Evolutionary conservation across 2,329 filamentous ascomycete species (phyloP), one percentile per base, ranked within the genome.

Genomic region (Fusarium graminum): DNA sequence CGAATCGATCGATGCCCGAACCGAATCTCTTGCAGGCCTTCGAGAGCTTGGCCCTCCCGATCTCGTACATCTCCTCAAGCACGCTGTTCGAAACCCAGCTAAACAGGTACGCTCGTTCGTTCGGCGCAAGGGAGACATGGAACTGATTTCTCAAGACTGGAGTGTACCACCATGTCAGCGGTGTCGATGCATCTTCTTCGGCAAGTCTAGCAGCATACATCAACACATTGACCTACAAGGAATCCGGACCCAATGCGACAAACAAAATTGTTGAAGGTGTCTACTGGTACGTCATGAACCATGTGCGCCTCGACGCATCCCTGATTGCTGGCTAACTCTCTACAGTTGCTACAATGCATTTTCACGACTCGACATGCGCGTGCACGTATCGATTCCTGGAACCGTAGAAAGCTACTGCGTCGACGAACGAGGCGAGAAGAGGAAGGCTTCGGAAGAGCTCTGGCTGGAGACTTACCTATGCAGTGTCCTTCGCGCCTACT

Each of bases 391-490:
- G 68, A 98, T 99, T 67, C 95, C 95, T 17, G 95, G 95, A 62
- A 95, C 92, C 11, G 93, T 99, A 51, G 94, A 99, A 78, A 96
- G 93, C 79, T 98, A 97, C 78, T 98, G 94, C 78, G 92, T 99
- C 58, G 94, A 99, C 78, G 95, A 99, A 80, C 89, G 94, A 73
- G 95, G 95, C 68, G 94, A 97, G 77, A 97, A 97, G 82, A 88
- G 93, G 68, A 92, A 95, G 69, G 92, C 94, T 14, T 94, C 94
- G 0, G 95, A 99, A 68, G 92, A 94, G 30, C 85, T 99, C 38
- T 99, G 95, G 95, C 85, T 99, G 16, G 95, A 99, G 78, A 98
- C 95, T 46, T 99, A 98, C 74, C 86, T 99, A 4, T 99, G 95
- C 82, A 96, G 92, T 65, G 93, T 99, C 9, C 82, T 99, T 65